Evolutionary conservation across 345 rosid species (phyloP), one percentile per base, ranked within the genome.

Genomic region (Eucalyptus regnans): DNA sequence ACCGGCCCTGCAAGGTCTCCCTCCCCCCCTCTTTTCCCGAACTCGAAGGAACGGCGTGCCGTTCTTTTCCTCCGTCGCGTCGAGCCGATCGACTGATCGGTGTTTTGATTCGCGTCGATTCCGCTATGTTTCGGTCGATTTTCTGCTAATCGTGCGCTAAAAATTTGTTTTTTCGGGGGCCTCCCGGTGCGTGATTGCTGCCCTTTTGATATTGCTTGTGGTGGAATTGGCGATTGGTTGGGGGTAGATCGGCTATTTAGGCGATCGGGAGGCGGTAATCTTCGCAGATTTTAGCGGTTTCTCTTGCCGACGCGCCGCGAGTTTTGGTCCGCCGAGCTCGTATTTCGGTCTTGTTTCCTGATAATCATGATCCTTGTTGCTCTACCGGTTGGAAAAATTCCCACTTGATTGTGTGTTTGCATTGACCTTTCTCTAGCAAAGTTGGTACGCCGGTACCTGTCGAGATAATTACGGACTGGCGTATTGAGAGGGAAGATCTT

Each of bases 1-100:
- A 79, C 89, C 90, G 94, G 16, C 93, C 93, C 56, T 91, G 93
- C 92, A 93, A 91, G 93, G 94, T 92, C 54, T 37, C 51, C 50
- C 4, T 13, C 33, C 16, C 5, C 52, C 10, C 68, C 68, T 50
- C 58, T 12, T 27, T 25, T 46, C 52, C 56, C 46, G 14, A 37
- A 41, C 81, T 37, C 46, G 31, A 29, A 33, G 41, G 10, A 71
- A 37, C 41, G 81, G 46, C 81, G 18, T 18, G 81, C 81, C 46
- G 7, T 37, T 37, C 81, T 71, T 46, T 37, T 3, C 68, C 31
- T 10, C 46, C 83, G 25, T 37, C 83, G 23, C 48, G 23, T 76
- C 14, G 46, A 76, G 46, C 43, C 27, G 41, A 76, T 76, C 83
- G 83, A 76, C 27, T 20, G 48, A 37, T 20, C 2, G 48, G 46